Base-by-base conservation (phyloP, 1,284 basidiomycete genomes). In the Heliocybe sulcata region DNA sequence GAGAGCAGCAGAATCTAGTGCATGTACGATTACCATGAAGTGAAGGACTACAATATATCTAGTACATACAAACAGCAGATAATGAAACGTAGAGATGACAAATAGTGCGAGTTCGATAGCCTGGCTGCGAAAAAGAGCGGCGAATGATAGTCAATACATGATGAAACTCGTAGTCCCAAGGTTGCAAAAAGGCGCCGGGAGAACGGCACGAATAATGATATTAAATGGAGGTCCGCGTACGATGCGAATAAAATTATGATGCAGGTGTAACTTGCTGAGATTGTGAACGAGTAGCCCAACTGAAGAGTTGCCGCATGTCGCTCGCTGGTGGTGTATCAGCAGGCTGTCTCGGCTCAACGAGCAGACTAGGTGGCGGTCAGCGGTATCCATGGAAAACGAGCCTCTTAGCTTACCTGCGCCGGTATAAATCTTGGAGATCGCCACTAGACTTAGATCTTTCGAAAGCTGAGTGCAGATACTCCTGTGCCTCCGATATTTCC, bases 401-500 rank as follows among this genome's bases (percentile, higher is more conserved):
- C 33, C 9, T 29, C 47, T n/a, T 12, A 19, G 65, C 79, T 33
- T 60, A 87, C 87, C 88, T 90, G 65, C 90, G 80, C 60, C 88
- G 81, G 65, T 92, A 91, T 35, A 92, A 73, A 66, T 91, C 90
- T 62, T 90, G 84, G 56, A 90, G 71, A 69, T 90, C 89, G 26
- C 85, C 86, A 55, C 85, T 85, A 57, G 82, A 79, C 63, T 77
- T 82, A 2, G 86, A 81, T 56, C 82, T 83, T 63, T 89, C 83
- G 60, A 92, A 89, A 35, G 82, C 81, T 54, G 80, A 75, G 45
- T 77, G 79, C 29, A 97, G 75, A 67, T 87, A 95, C 50, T 78
- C 76, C 65, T 94, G 91, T 20, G 93, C 83, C 70, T 95, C 93
- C 1, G 85, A 80, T 11, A 96, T 90, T 59, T 85, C 86, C 63